Evolutionary conservation across 2,329 filamentous ascomycete genomes (phyloP), one percentile per base, ranked within the genome.

Genomic region (Colletotrichum sidae): DNA sequence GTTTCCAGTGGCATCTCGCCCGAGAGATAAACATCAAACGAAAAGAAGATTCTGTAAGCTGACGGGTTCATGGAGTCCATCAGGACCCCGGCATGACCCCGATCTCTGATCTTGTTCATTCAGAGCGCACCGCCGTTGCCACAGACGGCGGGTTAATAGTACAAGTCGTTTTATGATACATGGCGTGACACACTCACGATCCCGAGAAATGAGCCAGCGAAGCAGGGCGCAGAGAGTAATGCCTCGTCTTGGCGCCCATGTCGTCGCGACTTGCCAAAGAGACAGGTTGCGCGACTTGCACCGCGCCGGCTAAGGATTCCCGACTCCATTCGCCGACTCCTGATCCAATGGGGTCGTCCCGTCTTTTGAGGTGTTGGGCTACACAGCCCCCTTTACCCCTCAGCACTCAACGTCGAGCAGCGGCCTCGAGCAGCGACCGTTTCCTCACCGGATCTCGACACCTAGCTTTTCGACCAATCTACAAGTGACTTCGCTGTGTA

Each of bases 381-480:
- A 52, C 64, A 67, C 65, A 67, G 61, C 62, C 55, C 56, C 65
- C 62, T 57, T 60, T 61, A 59, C 62, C 65, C 65, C 55, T 66
- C 56, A 53, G 47, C 55, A 15, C 51, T 41, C 55, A 37, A 35
- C 55, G 59, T 53, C 47, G 44, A 57, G 39, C 51, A 54, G 35
- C 15, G 54, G 25, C 11, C 33, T 11, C 8, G 77, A 75, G 38
- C 79, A 17, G 17, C 69, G 11, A 10, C 25, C 34, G 11, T 35
- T 42, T 17, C 17, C 34, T 49, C 54, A 72, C 60, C 93, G 86
- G 71, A 97, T 80, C 78, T 97, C 92, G 17, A 98, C 93, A 1
- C 92, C 92, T 64, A 97, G 81, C 70, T 88, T 87, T 66, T 86
- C 80, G 3, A 92, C 89, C 68, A 98, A 79, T 69, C 86, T 84